These are phyloP conservation scores for Fremontodendron californicum DNA, from an alignment of 345 rosid species.

Conservation along the genomic window DNA sequence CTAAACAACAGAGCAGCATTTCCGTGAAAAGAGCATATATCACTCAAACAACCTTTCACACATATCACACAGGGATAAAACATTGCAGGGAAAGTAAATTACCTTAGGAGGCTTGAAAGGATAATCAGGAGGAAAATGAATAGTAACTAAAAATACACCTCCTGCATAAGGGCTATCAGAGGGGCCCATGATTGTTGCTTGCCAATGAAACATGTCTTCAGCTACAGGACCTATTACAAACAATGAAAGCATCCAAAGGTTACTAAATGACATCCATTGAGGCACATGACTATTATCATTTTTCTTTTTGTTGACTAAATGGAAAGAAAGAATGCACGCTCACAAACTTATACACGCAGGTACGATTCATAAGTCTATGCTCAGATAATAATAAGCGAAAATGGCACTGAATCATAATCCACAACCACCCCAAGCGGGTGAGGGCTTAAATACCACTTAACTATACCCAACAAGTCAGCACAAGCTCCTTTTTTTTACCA, in stretches of 20 bases:
- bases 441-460: background rate
- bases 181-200: conserved; percentile 42
- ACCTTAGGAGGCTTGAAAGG: conserved; percentile 46
- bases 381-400: background rate
- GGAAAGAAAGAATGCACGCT: background rate
- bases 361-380: background rate
- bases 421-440: background rate
- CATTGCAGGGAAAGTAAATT: background rate
- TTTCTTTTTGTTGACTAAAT: background rate
- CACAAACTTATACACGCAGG: background rate
- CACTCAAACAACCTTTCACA: background rate
- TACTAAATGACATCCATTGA: background rate
- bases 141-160: conserved; percentile 33
- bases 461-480: background rate
- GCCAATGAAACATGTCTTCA: conserved; percentile 40
- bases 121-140: conserved; percentile 40
- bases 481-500: background rate
- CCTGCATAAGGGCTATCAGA: conserved; percentile 42
- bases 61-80: background rate
- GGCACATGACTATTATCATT: background rate
- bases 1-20: background rate
- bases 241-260: background rate
- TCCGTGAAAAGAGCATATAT: no score
- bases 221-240: conserved; percentile 25
- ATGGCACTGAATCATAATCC: background rate